Evolutionary conservation across 768 basidiomycete species (phyloP).

Genomic region (Mycena chlorophos): DNA sequence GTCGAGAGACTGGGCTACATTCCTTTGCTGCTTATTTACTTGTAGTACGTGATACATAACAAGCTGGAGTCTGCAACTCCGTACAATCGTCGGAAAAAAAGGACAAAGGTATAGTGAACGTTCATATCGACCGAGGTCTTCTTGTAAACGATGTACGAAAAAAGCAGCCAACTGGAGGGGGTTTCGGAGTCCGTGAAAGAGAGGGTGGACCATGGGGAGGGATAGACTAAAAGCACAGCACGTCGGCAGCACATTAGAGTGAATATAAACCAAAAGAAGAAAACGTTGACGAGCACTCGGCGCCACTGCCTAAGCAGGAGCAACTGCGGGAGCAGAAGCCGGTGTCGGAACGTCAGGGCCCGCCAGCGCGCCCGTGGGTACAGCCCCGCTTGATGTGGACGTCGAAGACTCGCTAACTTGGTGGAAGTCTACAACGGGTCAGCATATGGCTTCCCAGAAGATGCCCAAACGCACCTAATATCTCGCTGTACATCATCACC

Average conservation of each 20-base stretch:
- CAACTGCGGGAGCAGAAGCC: conserved; percentile 21
- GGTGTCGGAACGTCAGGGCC: conserved; percentile 49
- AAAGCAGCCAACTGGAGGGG: too few relatives aligned
- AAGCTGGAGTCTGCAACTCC: background rate
- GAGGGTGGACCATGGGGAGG: background rate
- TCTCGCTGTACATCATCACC: conserved; percentile 99
- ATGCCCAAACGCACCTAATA: conserved; percentile 71
- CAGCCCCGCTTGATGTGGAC: conserved; percentile 43
- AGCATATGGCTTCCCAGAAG: background rate
- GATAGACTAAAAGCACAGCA: background rate
- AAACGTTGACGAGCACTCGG: background rate
- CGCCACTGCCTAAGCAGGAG: conserved; percentile 20
- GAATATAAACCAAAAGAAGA: background rate
- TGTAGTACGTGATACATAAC: background rate
- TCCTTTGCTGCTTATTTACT: background rate
- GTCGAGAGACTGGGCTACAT: background rate
- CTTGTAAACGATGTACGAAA: too few relatives aligned
- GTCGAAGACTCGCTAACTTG: conserved; percentile 59
- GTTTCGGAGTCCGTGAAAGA: conserved; percentile 1
- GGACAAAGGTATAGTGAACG: background rate
- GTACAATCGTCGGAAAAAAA: too few relatives aligned
- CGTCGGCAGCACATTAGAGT: conserved; percentile 2
- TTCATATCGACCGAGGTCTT: background rate
- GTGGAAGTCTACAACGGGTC: conserved; percentile 63
- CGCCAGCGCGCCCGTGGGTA: conserved; percentile 69